Evolutionary conservation across 1,284 basidiomycete genomes (phyloP).

Genomic region (Gymnopus androsaceus): DNA sequence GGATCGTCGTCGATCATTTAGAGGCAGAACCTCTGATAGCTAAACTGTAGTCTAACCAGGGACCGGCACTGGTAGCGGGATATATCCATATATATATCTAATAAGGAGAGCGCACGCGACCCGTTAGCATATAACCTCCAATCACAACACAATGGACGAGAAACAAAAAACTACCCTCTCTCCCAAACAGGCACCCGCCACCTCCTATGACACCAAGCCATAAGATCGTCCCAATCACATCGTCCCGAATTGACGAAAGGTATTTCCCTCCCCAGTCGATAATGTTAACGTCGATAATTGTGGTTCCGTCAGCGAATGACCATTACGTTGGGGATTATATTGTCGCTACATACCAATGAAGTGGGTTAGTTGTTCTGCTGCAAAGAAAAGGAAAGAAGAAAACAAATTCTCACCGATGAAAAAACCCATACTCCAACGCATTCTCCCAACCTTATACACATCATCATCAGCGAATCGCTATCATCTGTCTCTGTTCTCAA

Average conservation of each 20-base stretch:
- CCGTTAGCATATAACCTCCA: too few species aligned
- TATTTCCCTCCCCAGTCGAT: constrained; percentile 9
- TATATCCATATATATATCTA: too few species aligned
- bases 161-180: background rate
- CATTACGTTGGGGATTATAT: constrained; percentile 3
- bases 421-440: constrained; percentile 1
- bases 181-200: constrained; percentile 3
- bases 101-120: too few species aligned
- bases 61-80: too few species aligned
- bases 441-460: constrained; percentile 1
- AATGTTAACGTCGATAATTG: constrained; percentile 2
- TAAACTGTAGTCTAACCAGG: too few species aligned
- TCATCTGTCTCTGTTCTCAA: background rate
- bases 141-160: too few species aligned
- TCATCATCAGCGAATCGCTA: background rate
- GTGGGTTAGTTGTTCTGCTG: too few species aligned
- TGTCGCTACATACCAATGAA: background rate
- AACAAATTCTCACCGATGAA: background rate
- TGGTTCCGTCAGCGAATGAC: background rate
- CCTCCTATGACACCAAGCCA: constrained; percentile 3
- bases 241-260: constrained; percentile 3
- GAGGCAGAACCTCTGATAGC: too few species aligned
- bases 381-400: too few species aligned
- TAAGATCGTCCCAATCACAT: constrained; percentile 9
- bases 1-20: too few species aligned